Conservation (phyloP, 257 asterid genomes). For the Penstemon eatonii region DNA sequence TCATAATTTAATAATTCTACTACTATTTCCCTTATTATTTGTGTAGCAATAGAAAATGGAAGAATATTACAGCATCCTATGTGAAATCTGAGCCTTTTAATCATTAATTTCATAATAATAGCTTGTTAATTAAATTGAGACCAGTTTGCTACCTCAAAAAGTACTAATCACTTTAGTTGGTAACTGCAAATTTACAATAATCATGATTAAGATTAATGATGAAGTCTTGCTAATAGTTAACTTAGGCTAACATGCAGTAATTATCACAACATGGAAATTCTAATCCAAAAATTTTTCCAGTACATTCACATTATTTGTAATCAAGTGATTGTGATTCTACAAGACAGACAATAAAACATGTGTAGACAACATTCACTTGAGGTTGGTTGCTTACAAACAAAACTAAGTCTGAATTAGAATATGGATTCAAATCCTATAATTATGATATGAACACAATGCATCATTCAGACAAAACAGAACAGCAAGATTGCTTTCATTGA, state of each 20-base stretch:
- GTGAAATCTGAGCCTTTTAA: neutral
- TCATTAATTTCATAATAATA: neutral
- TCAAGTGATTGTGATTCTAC: no score
- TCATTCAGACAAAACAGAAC: constrained; percentile 24
- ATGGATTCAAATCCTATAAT: neutral
- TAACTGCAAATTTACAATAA: constrained; percentile 2
- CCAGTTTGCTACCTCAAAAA: neutral
- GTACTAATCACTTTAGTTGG: neutral
- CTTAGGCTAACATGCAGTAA: constrained; percentile 27
- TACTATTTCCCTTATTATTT: neutral
- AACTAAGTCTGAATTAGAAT: constrained; percentile 2
- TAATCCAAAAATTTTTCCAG: no score
- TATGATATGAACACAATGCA: constrained; percentile 13
- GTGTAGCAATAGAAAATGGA: neutral
- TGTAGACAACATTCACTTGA: no score
- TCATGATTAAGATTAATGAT: constrained; percentile 26
- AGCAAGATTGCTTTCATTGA: constrained; percentile 33
- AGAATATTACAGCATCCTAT: neutral
- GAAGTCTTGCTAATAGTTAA: neutral
- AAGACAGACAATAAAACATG: no score
- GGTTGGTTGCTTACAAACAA: neutral
- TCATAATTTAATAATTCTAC: neutral
- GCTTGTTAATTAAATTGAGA: neutral
- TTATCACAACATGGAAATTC: constrained; percentile 3
- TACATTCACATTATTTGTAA: no score